Conservation (phyloP, 139 green algal species). For the Microglena sp. region DNA sequence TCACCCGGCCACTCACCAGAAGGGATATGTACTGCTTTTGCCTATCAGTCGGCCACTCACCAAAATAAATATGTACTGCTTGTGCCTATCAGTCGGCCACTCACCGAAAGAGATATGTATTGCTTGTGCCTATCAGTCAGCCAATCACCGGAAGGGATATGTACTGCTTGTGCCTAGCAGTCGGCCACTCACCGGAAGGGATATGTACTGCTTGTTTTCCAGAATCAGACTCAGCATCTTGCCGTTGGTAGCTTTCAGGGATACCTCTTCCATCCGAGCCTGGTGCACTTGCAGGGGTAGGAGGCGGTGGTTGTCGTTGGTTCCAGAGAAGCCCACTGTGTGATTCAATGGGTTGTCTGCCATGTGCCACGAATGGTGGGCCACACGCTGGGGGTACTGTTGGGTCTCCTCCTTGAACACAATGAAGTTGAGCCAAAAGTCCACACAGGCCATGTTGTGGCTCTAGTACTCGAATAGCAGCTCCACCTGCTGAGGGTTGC, state of each 20-base stretch:
- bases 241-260: conserved; percentile 41
- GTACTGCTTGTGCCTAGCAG: too few relatives aligned
- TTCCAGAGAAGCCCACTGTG: conserved; percentile 39
- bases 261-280: background rate
- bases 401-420: conserved; percentile 28
- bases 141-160: too few relatives aligned
- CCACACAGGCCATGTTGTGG: conserved; percentile 37
- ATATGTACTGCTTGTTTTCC: conserved; percentile 12
- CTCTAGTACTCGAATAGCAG: conserved; percentile 16
- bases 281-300: conserved; percentile 39
- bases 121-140: too few relatives aligned
- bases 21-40: too few relatives aligned
- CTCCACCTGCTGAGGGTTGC: conserved; percentile 29
- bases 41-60: too few relatives aligned
- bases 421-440: conserved; percentile 43
- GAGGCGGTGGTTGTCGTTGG: conserved; percentile 51
- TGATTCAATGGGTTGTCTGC: conserved; percentile 21
- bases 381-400: conserved; percentile 34
- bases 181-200: too few relatives aligned
- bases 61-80: too few relatives aligned
- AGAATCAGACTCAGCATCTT: conserved; percentile 51
- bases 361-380: conserved; percentile 40
- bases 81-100: too few relatives aligned
- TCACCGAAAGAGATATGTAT: too few relatives aligned
- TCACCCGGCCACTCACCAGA: too few relatives aligned